These are phyloP conservation scores for Parachaetomium inaequale DNA, from an alignment of 495 filamentous ascomycete species.

Conservation along the genomic window DNA sequence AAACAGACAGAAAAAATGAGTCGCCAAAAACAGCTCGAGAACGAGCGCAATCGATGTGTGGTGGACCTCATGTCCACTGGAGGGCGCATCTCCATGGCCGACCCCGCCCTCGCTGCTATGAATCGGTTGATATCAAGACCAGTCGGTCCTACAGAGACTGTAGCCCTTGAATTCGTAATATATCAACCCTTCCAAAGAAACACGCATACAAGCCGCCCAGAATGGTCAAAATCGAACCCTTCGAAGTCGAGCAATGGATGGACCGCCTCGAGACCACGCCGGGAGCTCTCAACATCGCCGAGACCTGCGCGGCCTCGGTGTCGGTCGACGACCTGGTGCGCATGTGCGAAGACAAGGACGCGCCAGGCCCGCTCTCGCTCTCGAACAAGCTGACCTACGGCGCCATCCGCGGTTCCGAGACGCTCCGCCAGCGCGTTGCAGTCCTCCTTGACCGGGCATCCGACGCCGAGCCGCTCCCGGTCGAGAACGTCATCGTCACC, in stretches of 20 bases:
- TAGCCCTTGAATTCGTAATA: too few species aligned
- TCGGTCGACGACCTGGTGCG: constrained; percentile 67
- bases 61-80: background rate
- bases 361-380: constrained; percentile 48
- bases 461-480: constrained; percentile 14
- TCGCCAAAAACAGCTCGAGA: too few species aligned
- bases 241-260: constrained; percentile 93
- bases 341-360: constrained; percentile 55
- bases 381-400: constrained; percentile 42
- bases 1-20: too few species aligned
- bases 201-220: constrained; percentile 1
- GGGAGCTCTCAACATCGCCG: constrained; percentile 76
- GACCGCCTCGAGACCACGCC: constrained; percentile 69
- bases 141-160: too few species aligned
- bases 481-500: constrained; percentile 71
- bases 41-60: too few species aligned
- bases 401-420: constrained; percentile 31
- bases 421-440: constrained; percentile 29
- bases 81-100: background rate
- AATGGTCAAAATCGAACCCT: constrained; percentile 69
- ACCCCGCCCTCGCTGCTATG: background rate
- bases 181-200: background rate
- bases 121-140: too few species aligned
- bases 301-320: constrained; percentile 80
- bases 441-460: constrained; percentile 23